Evolutionary conservation across 176 grass and related monocot species (phyloP), one percentile per base, ranked within the genome.

Genomic region (Oryza meyeriana): DNA sequence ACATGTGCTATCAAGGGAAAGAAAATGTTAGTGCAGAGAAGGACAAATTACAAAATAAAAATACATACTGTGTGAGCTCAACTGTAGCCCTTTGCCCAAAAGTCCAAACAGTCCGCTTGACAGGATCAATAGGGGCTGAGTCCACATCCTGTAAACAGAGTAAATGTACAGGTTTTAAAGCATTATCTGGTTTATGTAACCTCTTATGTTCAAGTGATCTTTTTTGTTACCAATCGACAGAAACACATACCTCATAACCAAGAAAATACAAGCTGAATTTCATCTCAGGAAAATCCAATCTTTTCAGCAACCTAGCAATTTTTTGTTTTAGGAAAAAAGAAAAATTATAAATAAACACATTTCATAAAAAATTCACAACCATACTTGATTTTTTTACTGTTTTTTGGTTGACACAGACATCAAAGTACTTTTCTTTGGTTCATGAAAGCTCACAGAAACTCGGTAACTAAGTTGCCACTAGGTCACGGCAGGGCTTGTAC

Each of bases 181-280:
- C 4, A 55, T 32, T 64, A 38, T 17, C 8, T 67, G 5, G 81
- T 58, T 82, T 61, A 1, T 75, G 10, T 16, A 14, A 34, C 76
- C 12, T 35, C 1, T 71, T 31, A 66, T 42, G 47, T 71, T 65
- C 17, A 45, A 52, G 66, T 42, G 45, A 64, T 78, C 3, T 73
- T 5, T 67, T 20, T 5, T 79, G 74, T 32, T 4, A n/a, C 32
- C 5, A 57, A 41, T 77, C n/a, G 30, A 85, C 57, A 52, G 50
- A 67, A 88, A 69, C 8, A 45, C 72, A 50, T 85, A 93, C 95
- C 92, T 98, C 93, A 12, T 98, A 98, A 38, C 96, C 95, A 42
- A 98, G 87, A 82, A 98, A 98, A 67, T 98, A 98, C 32, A 98
- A 89, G 64, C 96, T 98, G 73, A 98, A 98, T 74, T 98, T 95